A percentile compares a stretch with the other conserved stretches of the same genome.
phyloP scores from a whole-genome alignment of 805 yeast genomes.

The Jamesozyma hellenica region DNA sequence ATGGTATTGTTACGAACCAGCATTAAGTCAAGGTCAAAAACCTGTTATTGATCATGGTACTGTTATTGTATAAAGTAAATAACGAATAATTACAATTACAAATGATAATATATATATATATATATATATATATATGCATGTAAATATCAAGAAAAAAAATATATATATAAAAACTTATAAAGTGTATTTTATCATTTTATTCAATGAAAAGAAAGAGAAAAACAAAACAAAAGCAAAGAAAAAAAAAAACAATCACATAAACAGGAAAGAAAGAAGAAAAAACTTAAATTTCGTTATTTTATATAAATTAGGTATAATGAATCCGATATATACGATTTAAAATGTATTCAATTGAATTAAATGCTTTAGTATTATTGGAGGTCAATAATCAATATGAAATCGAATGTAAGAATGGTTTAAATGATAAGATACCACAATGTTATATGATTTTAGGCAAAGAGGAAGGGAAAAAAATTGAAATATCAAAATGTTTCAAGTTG shows the following conservation, averaged over 20 bases:
- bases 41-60: slow-evolving; percentile 45
- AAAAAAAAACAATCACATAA: no score
- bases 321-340: no score
- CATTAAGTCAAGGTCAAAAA: slow-evolving; percentile 36
- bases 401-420: background rate
- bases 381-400: slow-evolving; percentile 9
- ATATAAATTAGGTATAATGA: no score
- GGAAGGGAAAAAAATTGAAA: background rate
- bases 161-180: background rate
- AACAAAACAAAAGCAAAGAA: no score
- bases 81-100: no score
- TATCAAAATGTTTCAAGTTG: background rate
- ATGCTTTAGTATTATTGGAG: slow-evolving; percentile 8
- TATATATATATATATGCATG: background rate
- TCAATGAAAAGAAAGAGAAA: no score
- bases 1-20: slow-evolving; percentile 86
- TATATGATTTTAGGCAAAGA: slow-evolving; percentile 9
- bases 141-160: background rate
- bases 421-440: slow-evolving; percentile 9
- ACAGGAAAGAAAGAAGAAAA: no score
- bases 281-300: no score
- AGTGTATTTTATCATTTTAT: no score
- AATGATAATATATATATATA: background rate
- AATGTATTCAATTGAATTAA: slow-evolving; percentile 1
- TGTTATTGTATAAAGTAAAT: slow-evolving; percentile 36